phyloP scores from a whole-genome alignment of 352 stramenopile species.

The Bremia lactucae region DNA sequence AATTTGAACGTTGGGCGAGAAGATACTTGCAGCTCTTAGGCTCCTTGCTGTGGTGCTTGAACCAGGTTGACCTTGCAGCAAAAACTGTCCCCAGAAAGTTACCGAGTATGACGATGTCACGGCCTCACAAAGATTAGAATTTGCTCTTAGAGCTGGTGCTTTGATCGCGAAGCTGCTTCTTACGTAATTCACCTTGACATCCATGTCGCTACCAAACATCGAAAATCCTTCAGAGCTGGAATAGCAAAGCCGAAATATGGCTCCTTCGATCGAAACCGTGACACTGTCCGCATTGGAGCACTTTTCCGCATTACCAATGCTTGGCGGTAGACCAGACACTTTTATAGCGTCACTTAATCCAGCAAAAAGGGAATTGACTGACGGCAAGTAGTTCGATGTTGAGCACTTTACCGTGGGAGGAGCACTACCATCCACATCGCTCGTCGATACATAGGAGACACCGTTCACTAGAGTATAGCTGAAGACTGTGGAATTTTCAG shows the following conservation, averaged over 20 bases:
- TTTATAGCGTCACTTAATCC: conserved; percentile 9
- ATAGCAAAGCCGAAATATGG: conserved; percentile 30
- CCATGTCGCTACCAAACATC: conserved; percentile 21
- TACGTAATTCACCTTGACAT: conserved; percentile 20
- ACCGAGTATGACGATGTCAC: conserved; percentile 7
- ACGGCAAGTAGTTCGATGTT: conserved; percentile 14
- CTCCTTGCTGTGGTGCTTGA: background rate
- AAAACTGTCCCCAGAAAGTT: conserved; percentile 6
- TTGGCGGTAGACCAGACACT: conserved; percentile 5
- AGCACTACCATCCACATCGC: background rate
- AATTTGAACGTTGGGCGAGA: background rate
- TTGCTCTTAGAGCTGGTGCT: conserved; percentile 1
- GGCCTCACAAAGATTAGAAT: conserved; percentile 2
- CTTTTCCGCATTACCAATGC: conserved; percentile 5
- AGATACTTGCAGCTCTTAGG: background rate
- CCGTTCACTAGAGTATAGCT: conserved; percentile 24
- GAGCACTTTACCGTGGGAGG: background rate
- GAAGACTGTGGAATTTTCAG: conserved; percentile 11
- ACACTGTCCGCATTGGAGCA: conserved; percentile 20
- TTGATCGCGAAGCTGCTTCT: conserved; percentile 4
- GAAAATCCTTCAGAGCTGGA: conserved; percentile 13
- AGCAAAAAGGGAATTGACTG: conserved; percentile 17
- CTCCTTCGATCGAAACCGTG: conserved; percentile 17
- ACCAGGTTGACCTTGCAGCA: conserved; percentile 13
- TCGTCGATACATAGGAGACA: conserved; percentile 10